phyloP scores from a whole-genome alignment of 805 yeast genomes.

The Ogataea paraovalis region DNA sequence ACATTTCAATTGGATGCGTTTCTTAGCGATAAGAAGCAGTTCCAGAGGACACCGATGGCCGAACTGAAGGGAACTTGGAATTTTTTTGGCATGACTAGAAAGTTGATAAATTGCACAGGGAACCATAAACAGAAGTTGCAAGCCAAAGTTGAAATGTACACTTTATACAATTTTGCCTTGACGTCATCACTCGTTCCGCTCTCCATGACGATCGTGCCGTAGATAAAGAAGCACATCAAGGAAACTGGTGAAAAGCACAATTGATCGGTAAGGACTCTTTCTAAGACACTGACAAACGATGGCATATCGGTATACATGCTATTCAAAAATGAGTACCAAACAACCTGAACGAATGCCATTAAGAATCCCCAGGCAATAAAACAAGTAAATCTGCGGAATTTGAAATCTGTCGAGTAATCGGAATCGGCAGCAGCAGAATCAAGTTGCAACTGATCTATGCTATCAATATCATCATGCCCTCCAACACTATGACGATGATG shows the following conservation, averaged over 20 bases:
- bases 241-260: slow-evolving; percentile 85
- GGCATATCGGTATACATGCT: slow-evolving; percentile 75
- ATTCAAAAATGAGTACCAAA: slow-evolving; percentile 85
- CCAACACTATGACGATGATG: neutral
- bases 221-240: slow-evolving; percentile 73
- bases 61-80: slow-evolving; percentile 91
- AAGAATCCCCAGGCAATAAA: slow-evolving; percentile 86
- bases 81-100: slow-evolving; percentile 61
- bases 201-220: slow-evolving; percentile 79
- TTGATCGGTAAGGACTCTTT: slow-evolving; percentile 88
- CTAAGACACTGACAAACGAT: slow-evolving; percentile 75
- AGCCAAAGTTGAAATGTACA: slow-evolving; percentile 65
- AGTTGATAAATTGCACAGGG: slow-evolving; percentile 73
- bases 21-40: slow-evolving; percentile 81
- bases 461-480: neutral
- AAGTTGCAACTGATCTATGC: neutral
- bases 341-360: slow-evolving; percentile 77
- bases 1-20: slow-evolving; percentile 43
- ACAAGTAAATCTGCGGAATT: slow-evolving; percentile 67
- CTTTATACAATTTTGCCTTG: slow-evolving; percentile 54
- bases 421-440: neutral
- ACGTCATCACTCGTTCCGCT: slow-evolving; percentile 64
- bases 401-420: slow-evolving; percentile 35
- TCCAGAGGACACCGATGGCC: slow-evolving; percentile 86
- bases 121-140: slow-evolving; percentile 79